Evolutionary conservation across 371 early-diverging fungal species (phyloP), one percentile per base, ranked within the genome.

Genomic region (Lichtheimia hyalospora): DNA sequence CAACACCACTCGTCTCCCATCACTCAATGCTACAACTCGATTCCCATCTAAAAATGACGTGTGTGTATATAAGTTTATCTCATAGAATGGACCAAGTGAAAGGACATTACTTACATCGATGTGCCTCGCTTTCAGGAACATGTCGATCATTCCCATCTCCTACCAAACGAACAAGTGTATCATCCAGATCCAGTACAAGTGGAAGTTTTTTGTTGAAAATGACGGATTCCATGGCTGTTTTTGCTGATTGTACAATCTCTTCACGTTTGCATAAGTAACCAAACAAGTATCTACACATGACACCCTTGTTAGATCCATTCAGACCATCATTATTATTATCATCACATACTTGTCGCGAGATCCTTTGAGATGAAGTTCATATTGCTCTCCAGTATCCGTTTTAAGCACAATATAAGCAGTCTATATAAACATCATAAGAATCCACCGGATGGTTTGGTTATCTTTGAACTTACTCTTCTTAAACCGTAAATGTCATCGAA

Each of bases 131-230:
- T 58, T 85, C 86, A n/a, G 88, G 83, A 3, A 92, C 88, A 74
- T 87, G 86, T 55, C 89, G 72, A 24, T 76, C 79, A 40, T 83
- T 80, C 23, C 82, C 86, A 63, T 84, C 84, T 4, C 89, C 89
- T 18, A 92, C 86, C 14, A 88, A 68, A 1, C 92, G 81, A 6
- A 92, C 90, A 1, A 92, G 73, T 0, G 92, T 92, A 68, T 92
- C 92, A 69, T 92, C 92, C 44, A 92, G 71, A 69, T 92, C 92
- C 23, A 92, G 71, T 0, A 92, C 92, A 13, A 92, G 82, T 0
- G 92, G 92, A 13, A 92, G 64, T 53, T 79, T 77, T 20, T 89
- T 72, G 43, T 75, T 74, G 60, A 67, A 58, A 14, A 71, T 46
- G 2, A 77, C 67, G 18, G 68, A 70, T 28, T 72, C 66, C 58